A percentile compares a stretch with the other conserved stretches of the same genome.
Evolutionary conservation across 1,139 yeast genomes (phyloP).

Genomic region (Yamadazyma trypodendri): DNA sequence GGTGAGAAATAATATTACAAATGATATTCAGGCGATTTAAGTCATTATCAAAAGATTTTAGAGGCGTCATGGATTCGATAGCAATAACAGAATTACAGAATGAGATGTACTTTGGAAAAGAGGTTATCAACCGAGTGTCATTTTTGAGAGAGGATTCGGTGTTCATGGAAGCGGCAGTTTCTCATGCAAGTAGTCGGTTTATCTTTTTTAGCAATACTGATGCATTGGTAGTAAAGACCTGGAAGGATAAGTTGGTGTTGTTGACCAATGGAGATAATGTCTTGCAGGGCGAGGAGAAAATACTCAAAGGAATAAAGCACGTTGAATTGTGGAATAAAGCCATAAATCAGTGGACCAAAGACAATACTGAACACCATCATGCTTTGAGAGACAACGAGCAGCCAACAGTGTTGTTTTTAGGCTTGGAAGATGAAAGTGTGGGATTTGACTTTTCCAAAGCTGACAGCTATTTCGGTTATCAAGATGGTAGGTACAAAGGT

Average conservation of each 20-base stretch:
- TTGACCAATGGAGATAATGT: slow-evolving; percentile 37
- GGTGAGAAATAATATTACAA: not conserved
- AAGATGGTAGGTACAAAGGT: slow-evolving; percentile 57
- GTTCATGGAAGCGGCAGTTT: slow-evolving; percentile 56
- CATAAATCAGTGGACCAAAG: slow-evolving; percentile 27
- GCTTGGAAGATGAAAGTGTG: slow-evolving; percentile 59
- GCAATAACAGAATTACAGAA: slow-evolving; percentile 24
- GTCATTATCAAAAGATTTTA: slow-evolving; percentile 14
- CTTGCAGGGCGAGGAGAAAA: slow-evolving; percentile 16
- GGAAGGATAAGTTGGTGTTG: slow-evolving; percentile 29
- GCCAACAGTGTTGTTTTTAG: slow-evolving; percentile 61
- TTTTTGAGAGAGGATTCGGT: slow-evolving; percentile 68
- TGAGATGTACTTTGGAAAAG: slow-evolving; percentile 49
- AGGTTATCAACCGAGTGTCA: slow-evolving; percentile 73
- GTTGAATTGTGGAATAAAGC: slow-evolving; percentile 24
- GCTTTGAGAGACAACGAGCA: slow-evolving; percentile 30
- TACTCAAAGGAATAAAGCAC: slow-evolving; percentile 17
- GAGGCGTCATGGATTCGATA: slow-evolving; percentile 15
- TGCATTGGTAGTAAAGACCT: slow-evolving; percentile 36
- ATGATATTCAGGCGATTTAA: slow-evolving; percentile 12
- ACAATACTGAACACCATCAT: slow-evolving; percentile 34
- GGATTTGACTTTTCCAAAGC: slow-evolving; percentile 27
- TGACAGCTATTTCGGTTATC: slow-evolving; percentile 32
- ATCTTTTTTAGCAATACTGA: slow-evolving; percentile 44
- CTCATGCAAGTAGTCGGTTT: slow-evolving; percentile 54